These are phyloP conservation scores for Fraxinus platypoda DNA, from an alignment of 305 asterid species.

Conservation along the genomic window DNA sequence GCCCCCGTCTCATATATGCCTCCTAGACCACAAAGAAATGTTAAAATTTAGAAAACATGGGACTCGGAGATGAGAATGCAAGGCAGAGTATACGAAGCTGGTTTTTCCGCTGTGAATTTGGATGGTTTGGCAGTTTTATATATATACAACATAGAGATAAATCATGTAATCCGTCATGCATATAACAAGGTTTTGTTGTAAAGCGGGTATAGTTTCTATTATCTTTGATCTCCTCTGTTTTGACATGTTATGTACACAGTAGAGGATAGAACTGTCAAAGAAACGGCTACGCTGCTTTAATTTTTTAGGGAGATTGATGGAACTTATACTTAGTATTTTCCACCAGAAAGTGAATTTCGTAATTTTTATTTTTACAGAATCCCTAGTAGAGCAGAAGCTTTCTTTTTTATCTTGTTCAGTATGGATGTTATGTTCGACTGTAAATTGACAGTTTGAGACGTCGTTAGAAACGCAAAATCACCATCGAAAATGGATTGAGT, in stretches of 20 bases:
- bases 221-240: not conserved
- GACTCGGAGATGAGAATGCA: not conserved
- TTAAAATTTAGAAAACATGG: not conserved
- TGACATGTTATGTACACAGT: not conserved
- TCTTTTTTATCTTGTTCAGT: not conserved
- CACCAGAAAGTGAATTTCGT: not conserved
- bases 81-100: not conserved
- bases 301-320: not conserved
- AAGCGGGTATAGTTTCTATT: slow-evolving; percentile 9
- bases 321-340: not conserved
- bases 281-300: slow-evolving; percentile 8
- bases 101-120: not conserved
- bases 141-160: not conserved
- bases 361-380: not conserved
- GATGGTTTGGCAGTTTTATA: not conserved
- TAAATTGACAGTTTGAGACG: not conserved
- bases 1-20: not conserved
- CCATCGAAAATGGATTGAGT: not conserved
- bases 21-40: not conserved
- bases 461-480: not conserved
- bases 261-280: slow-evolving; percentile 31
- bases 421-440: not conserved
- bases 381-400: not conserved
- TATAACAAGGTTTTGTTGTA: slow-evolving; percentile 20
- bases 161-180: not conserved